Conservation (phyloP, 106 monocot genomes). For the Xerophyta viscosa region DNA sequence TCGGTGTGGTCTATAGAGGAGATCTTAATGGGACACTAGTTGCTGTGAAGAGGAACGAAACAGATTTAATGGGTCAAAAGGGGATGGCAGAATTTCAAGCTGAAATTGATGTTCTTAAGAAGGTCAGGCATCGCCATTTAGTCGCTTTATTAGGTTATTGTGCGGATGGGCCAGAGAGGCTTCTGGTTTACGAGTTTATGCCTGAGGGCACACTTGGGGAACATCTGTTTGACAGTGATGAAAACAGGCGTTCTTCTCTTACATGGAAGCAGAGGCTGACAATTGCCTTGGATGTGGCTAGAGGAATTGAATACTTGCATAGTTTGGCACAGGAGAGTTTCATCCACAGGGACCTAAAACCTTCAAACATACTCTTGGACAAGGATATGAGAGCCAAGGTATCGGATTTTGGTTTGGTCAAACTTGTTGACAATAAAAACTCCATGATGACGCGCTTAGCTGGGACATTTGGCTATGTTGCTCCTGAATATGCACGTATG, state of each 20-base stretch:
- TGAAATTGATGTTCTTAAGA: constrained; percentile 76
- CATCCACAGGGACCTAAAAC: constrained; percentile 93
- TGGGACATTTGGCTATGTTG: constrained; percentile 94
- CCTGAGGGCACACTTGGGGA: constrained; percentile 73
- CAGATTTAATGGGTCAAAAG: constrained; percentile 50
- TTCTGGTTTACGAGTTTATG: constrained; percentile 91
- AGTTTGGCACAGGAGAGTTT: constrained; percentile 84
- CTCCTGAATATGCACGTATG: constrained; percentile 98
- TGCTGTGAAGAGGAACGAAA: constrained; percentile 75
- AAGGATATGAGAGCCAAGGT: constrained; percentile 81
- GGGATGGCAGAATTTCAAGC: constrained; percentile 76
- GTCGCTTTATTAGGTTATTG: constrained; percentile 82
- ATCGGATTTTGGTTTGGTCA: constrained; percentile 92
- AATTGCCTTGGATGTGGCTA: constrained; percentile 85
- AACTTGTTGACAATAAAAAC: constrained; percentile 68
- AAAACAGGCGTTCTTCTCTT: constrained; percentile 34
- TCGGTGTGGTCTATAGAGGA: constrained; percentile 83
- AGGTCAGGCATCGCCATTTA: constrained; percentile 75
- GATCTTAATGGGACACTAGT: constrained; percentile 51
- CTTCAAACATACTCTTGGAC: constrained; percentile 84
- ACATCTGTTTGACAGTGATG: constrained; percentile 49
- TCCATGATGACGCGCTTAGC: constrained; percentile 88
- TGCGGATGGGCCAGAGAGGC: constrained; percentile 56
- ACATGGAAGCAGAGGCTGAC: constrained; percentile 83
- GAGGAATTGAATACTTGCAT: constrained; percentile 88